Evolutionary conservation across 352 stramenopile genomes (phyloP).

Genomic region (Globisporangium spiculum): DNA sequence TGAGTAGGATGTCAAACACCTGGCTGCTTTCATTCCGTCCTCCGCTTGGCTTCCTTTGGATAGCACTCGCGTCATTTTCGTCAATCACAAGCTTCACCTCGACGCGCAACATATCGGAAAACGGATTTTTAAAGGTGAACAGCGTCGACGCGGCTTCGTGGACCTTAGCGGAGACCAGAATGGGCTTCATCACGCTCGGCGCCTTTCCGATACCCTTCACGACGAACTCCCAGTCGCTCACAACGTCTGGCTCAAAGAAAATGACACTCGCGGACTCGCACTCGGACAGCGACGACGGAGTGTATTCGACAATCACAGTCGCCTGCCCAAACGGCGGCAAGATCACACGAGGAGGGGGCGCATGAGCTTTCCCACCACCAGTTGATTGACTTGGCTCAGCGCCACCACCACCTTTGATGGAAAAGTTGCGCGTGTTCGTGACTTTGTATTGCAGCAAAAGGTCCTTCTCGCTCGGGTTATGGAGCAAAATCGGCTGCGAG

Average conservation of each 20-base stretch:
- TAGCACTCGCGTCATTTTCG: background rate
- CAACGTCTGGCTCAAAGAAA: conserved; percentile 68
- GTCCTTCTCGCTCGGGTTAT: conserved; percentile 87
- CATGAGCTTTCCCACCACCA: background rate
- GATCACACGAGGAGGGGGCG: conserved; percentile 25
- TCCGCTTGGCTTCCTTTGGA: background rate
- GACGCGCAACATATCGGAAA: conserved; percentile 73
- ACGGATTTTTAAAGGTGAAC: conserved; percentile 93
- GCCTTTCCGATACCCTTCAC: conserved; percentile 72
- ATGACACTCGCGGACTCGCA: conserved; percentile 65
- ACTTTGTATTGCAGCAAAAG: conserved; percentile 71
- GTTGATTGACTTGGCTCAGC: background rate
- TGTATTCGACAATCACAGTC: conserved; percentile 85
- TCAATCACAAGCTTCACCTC: conserved; percentile 64
- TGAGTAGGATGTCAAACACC: conserved; percentile 79
- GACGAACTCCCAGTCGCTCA: conserved; percentile 89
- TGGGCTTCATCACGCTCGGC: conserved; percentile 90
- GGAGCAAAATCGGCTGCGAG: conserved; percentile 72
- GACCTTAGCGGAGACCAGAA: conserved; percentile 65
- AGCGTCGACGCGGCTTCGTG: conserved; percentile 79
- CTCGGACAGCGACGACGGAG: conserved; percentile 85
- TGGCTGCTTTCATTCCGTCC: background rate
- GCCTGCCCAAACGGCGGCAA: conserved; percentile 68
- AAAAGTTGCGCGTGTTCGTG: conserved; percentile 88
- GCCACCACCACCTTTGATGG: conserved; percentile 42